Evolutionary conservation across 2,329 filamentous ascomycete genomes (phyloP).

Genomic region (Nannizziopsis arthrosporioides): DNA sequence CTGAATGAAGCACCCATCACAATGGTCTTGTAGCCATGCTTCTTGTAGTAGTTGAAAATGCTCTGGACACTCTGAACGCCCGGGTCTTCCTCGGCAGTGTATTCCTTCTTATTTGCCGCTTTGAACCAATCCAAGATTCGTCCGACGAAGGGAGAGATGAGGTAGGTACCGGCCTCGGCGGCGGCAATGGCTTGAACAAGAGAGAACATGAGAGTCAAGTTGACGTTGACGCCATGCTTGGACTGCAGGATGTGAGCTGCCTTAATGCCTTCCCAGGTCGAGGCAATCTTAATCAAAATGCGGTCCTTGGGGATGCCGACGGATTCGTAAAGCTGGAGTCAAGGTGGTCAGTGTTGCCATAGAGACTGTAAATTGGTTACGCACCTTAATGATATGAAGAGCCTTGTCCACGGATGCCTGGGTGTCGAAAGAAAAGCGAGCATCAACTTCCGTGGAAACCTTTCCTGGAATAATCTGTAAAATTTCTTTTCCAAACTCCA

Average conservation of each 20-base stretch:
- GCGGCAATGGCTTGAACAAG: constrained; percentile 86
- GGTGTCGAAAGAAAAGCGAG: constrained; percentile 88
- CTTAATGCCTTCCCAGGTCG: constrained; percentile 99
- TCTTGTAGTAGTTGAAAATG: constrained; percentile 99
- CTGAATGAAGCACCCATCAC: constrained; percentile 99
- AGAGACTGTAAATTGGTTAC: constrained; percentile 20
- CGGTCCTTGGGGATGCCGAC: constrained; percentile 87
- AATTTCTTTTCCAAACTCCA: constrained; percentile 97
- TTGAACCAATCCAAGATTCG: constrained; percentile 99
- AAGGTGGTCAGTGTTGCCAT: neutral
- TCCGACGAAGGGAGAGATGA: constrained; percentile 98
- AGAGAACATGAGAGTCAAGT: constrained; percentile 98
- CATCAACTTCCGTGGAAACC: constrained; percentile 98
- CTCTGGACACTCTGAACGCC: constrained; percentile 84
- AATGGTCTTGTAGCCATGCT: constrained; percentile 96
- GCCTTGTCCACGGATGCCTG: constrained; percentile 89
- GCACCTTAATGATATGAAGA: constrained; percentile 86
- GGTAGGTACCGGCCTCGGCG: constrained; percentile 88
- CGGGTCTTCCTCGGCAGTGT: constrained; percentile 78
- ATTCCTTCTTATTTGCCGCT: constrained; percentile 87
- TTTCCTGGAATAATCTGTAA: constrained; percentile 94
- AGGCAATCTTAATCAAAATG: constrained; percentile 95
- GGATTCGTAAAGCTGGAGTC: constrained; percentile 74
- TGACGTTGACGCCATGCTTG: constrained; percentile 94
- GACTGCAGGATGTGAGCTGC: constrained; percentile 92